Conservation (phyloP, 108 stramenopile species). For the Nitzschia sp. region DNA sequence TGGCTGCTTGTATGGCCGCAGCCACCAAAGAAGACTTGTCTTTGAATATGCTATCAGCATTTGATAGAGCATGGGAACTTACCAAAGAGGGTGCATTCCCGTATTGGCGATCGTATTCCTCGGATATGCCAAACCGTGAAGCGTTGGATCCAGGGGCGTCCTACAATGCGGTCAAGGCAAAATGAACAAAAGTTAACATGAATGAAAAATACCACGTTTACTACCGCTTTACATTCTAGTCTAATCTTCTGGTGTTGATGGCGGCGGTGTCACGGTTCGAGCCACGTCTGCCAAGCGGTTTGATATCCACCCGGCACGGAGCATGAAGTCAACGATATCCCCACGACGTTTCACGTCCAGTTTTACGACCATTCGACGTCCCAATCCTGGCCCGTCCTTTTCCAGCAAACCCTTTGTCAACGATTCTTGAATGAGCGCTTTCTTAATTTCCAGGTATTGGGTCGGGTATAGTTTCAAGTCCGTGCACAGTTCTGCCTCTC, state of each 20-base stretch:
- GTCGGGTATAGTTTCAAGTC: conserved; percentile 55
- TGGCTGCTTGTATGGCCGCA: conserved; percentile 58
- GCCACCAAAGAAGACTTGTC: conserved; percentile 6
- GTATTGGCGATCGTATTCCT: conserved; percentile 85
- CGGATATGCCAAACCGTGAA: conserved; percentile 81
- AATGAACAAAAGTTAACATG: neutral
- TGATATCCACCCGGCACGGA: conserved; percentile 83
- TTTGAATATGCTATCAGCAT: conserved; percentile 50
- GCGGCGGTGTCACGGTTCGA: conserved; percentile 26
- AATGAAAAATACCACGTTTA: neutral
- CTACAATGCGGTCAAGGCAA: conserved; percentile 68
- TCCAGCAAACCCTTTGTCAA: conserved; percentile 56
- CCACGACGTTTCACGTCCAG: conserved; percentile 72
- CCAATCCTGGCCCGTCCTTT: conserved; percentile 40
- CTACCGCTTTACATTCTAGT: neutral
- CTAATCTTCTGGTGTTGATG: neutral
- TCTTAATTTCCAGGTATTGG: conserved; percentile 79
- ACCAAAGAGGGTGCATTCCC: conserved; percentile 69
- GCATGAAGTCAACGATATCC: conserved; percentile 76
- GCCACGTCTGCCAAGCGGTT: conserved; percentile 26
- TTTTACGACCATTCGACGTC: conserved; percentile 55
- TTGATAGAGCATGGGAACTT: conserved; percentile 77
- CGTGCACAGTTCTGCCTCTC: conserved; percentile 71
- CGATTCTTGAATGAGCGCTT: conserved; percentile 76
- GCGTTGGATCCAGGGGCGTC: conserved; percentile 78